Evolutionary conservation across 2,329 filamentous ascomycete genomes (phyloP).

Genomic region (Trichoderma brevicompactum): DNA sequence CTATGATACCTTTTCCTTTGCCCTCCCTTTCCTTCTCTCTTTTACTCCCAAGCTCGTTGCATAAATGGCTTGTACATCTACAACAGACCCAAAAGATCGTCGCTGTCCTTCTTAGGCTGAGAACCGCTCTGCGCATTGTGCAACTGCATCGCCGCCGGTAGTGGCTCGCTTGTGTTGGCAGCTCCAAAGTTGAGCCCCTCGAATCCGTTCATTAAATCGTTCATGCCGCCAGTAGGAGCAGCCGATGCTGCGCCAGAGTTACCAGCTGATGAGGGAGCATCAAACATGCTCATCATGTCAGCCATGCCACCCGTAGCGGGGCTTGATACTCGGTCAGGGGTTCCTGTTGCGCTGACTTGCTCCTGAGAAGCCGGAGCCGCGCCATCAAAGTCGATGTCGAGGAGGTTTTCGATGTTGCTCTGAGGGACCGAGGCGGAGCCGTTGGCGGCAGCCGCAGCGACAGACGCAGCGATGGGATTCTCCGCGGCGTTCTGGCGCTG

Average conservation of each 20-base stretch:
- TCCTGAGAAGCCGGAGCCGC: constrained; percentile 87
- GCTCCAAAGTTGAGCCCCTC: constrained; percentile 73
- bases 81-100: constrained; percentile 60
- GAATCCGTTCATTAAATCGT: constrained; percentile 90
- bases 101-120: constrained; percentile 59
- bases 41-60: constrained; percentile 1
- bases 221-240: constrained; percentile 65
- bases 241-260: constrained; percentile 40
- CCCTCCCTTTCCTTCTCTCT: not conserved
- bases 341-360: constrained; percentile 57
- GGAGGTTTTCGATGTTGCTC: constrained; percentile 87
- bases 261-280: constrained; percentile 62
- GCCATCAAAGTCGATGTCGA: constrained; percentile 96
- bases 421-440: constrained; percentile 62
- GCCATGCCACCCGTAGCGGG: constrained; percentile 62
- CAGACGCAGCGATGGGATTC: constrained; percentile 89
- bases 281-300: constrained; percentile 72
- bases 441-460: constrained; percentile 70
- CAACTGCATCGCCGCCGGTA: constrained; percentile 66
- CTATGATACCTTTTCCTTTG: not conserved
- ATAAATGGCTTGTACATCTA: constrained; percentile 35
- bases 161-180: constrained; percentile 55
- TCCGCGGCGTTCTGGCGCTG: constrained; percentile 90
- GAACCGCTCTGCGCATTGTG: constrained; percentile 43
- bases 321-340: constrained; percentile 70